Evolutionary conservation across 345 rosid genomes (phyloP).

Genomic region (Cardamine occulta): DNA sequence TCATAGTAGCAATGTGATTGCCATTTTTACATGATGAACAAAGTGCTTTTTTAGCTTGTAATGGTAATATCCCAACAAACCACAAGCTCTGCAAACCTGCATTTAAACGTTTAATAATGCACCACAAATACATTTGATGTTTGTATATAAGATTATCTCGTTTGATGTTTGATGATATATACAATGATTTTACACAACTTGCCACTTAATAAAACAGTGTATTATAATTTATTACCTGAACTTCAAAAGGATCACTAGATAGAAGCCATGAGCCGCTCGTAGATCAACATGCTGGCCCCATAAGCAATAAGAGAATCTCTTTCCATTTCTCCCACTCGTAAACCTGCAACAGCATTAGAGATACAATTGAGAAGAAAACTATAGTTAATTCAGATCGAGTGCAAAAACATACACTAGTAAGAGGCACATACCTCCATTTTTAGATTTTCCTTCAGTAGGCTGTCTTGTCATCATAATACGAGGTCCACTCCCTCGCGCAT

Average conservation of each 20-base stretch:
- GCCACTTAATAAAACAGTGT: neutral
- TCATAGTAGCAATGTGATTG: conserved; percentile 76
- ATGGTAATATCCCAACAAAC: conserved; percentile 84
- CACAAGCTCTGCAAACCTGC: conserved; percentile 90
- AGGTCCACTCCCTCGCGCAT: conserved; percentile 96
- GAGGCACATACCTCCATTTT: conserved; percentile 77
- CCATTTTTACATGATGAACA: conserved; percentile 88
- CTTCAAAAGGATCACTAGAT: conserved; percentile 98
- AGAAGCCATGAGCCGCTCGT: conserved; percentile 86
- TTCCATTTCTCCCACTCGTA: conserved; percentile 98
- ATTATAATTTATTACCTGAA: conserved; percentile 58
- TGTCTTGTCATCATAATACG: conserved; percentile 90
- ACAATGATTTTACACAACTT: neutral
- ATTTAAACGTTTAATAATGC: neutral
- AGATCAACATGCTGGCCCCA: conserved; percentile 93
- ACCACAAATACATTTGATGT: neutral
- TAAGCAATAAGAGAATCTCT: conserved; percentile 96
- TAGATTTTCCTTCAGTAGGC: conserved; percentile 97
- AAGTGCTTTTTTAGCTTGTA: conserved; percentile 74
- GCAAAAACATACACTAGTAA: conserved; percentile 12
- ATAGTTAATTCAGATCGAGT: neutral
- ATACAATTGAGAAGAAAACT: neutral
- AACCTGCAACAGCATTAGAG: conserved; percentile 55
- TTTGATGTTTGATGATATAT: neutral
- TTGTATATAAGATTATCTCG: no score